Conservation (phyloP, 257 asterid species). For the Catharanthus roseus region DNA sequence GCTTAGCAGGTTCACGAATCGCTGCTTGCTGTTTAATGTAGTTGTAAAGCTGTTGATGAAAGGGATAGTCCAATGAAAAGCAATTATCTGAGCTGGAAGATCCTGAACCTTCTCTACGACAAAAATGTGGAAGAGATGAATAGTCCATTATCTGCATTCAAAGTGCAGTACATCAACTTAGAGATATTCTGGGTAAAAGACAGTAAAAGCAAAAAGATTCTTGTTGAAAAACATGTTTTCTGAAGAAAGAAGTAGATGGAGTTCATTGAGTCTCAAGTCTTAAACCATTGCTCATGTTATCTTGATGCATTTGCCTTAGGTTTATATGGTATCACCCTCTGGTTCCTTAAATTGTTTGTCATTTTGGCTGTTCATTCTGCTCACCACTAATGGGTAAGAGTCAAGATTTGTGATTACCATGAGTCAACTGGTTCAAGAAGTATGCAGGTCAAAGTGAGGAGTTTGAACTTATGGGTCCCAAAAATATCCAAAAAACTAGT, state of each 20-base stretch:
- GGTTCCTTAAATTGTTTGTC: too few species aligned
- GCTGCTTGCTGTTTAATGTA: conserved; percentile 59
- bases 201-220: too few species aligned
- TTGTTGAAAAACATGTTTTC: too few species aligned
- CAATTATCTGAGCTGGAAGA: conserved; percentile 55
- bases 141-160: conserved; percentile 70
- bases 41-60: conserved; percentile 64
- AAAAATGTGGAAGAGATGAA: conserved; percentile 85
- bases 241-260: too few species aligned
- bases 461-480: background rate
- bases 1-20: conserved; percentile 29
- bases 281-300: too few species aligned
- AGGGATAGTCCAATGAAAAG: conserved; percentile 67
- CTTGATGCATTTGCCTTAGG: too few species aligned
- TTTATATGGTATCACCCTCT: too few species aligned
- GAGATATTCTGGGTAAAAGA: background rate
- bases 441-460: background rate
- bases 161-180: background rate
- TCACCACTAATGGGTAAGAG: too few species aligned
- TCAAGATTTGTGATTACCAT: too few species aligned
- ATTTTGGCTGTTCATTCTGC: too few species aligned
- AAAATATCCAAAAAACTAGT: background rate
- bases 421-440: too few species aligned
- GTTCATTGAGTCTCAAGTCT: too few species aligned
- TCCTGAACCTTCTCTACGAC: conserved; percentile 75